Conservation (phyloP, 2,329 filamentous ascomycete genomes). For the Alternaria panax region DNA sequence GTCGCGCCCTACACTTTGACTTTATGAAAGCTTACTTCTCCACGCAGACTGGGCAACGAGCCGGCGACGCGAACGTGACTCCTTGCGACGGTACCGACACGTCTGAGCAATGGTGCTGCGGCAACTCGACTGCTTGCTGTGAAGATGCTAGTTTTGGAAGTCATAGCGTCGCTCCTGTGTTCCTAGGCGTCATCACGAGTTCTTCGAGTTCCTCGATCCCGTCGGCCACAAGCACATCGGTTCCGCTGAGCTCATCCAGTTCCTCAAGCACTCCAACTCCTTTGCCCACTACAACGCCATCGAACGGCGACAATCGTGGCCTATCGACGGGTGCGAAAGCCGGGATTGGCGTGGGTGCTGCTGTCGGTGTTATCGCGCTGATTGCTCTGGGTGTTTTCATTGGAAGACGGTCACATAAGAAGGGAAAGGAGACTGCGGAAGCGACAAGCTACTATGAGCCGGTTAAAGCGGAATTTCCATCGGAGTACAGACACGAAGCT, state of each 20-base stretch:
- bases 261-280: not conserved
- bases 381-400: not conserved
- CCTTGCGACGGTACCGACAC: not conserved
- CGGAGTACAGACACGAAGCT: not conserved
- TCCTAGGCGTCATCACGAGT: not conserved
- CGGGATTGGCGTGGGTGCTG: not conserved
- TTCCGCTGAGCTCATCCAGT: not conserved
- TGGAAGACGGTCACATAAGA: not conserved
- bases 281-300: not conserved
- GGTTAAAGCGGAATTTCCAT: not conserved
- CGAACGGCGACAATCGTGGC: not conserved
- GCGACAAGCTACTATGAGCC: not conserved
- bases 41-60: too few relatives aligned
- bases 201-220: not conserved
- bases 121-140: not conserved
- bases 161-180: not conserved
- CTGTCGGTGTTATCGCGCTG: not conserved
- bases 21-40: too few relatives aligned
- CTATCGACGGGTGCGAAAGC: not conserved
- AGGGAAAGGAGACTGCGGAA: not conserved
- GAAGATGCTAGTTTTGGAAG: not conserved
- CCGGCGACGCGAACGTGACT: not conserved
- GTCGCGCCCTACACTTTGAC: too few relatives aligned
- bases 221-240: not conserved
- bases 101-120: not conserved